Conservation (phyloP, 352 stramenopile genomes). For the Phytophthora kernoviae region DNA sequence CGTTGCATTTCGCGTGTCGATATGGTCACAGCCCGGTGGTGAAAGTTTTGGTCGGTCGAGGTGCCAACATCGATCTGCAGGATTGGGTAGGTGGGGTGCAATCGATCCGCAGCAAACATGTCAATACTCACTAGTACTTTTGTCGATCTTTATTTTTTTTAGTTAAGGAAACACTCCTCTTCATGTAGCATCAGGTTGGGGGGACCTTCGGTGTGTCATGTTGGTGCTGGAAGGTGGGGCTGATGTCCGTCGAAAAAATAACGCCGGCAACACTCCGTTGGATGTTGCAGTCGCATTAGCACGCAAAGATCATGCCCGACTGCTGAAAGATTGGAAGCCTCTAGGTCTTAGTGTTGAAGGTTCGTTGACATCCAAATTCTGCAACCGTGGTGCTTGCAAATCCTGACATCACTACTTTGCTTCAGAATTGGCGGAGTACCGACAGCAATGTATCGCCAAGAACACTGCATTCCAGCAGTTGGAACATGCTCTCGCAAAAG, state of each 20-base stretch:
- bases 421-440: slow-evolving; percentile 36
- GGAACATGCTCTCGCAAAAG: slow-evolving; percentile 25
- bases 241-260: slow-evolving; percentile 32
- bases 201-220: slow-evolving; percentile 55
- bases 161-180: slow-evolving; percentile 75
- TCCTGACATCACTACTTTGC: not conserved
- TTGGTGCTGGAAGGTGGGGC: slow-evolving; percentile 63
- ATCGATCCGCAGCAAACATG: not conserved
- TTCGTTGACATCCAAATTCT: slow-evolving; percentile 11
- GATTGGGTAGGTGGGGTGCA: slow-evolving; percentile 42
- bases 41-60: slow-evolving; percentile 50
- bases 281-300: slow-evolving; percentile 44
- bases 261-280: slow-evolving; percentile 39
- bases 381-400: not conserved
- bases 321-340: slow-evolving; percentile 63
- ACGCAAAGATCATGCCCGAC: slow-evolving; percentile 35
- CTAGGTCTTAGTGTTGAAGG: slow-evolving; percentile 44
- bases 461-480: slow-evolving; percentile 16
- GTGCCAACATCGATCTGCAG: slow-evolving; percentile 46
- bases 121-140: not conserved
- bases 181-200: slow-evolving; percentile 73
- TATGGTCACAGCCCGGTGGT: slow-evolving; percentile 56
- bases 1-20: slow-evolving; percentile 65
- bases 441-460: slow-evolving; percentile 15
- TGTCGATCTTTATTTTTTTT: not conserved